These are phyloP conservation scores for Umbelopsis isabellina DNA, from an alignment of 192 early-diverging fungal genomes.

Conservation along the genomic window DNA sequence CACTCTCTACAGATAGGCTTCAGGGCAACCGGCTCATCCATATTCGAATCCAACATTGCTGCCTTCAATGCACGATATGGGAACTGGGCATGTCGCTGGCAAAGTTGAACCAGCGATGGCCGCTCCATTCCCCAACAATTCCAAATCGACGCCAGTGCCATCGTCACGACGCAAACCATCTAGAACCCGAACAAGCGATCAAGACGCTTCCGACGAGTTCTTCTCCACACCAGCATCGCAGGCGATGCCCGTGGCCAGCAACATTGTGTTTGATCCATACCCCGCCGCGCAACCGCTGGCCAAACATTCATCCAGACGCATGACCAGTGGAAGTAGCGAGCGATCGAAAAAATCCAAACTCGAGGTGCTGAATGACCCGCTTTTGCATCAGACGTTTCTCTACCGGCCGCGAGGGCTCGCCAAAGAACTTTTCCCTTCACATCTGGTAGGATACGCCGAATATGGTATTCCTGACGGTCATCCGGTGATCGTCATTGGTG, in stretches of 20 bases:
- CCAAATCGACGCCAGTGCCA: constrained; percentile 3
- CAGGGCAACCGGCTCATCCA: no score
- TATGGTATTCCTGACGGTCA: constrained; percentile 33
- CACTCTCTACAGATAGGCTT: no score
- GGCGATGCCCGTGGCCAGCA: background rate
- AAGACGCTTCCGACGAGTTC: background rate
- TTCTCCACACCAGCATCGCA: constrained; percentile 20
- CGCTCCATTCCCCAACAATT: background rate
- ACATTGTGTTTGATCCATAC: background rate
- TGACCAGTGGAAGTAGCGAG: background rate
- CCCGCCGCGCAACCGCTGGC: background rate
- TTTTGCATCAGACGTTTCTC: constrained; percentile 35
- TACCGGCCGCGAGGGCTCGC: constrained; percentile 3
- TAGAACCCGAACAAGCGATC: background rate
- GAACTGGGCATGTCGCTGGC: background rate
- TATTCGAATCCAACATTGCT: no score
- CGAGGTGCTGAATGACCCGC: constrained; percentile 26
- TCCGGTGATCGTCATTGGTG: constrained; percentile 42
- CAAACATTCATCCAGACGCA: background rate
- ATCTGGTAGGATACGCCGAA: constrained; percentile 42
- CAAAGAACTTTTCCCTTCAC: constrained; percentile 14
- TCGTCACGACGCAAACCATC: background rate
- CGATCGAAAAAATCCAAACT: background rate
- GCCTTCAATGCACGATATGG: background rate
- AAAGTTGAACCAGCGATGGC: no score